phyloP scores from a whole-genome alignment of 495 filamentous ascomycete genomes.

The Ascobolus immersus region DNA sequence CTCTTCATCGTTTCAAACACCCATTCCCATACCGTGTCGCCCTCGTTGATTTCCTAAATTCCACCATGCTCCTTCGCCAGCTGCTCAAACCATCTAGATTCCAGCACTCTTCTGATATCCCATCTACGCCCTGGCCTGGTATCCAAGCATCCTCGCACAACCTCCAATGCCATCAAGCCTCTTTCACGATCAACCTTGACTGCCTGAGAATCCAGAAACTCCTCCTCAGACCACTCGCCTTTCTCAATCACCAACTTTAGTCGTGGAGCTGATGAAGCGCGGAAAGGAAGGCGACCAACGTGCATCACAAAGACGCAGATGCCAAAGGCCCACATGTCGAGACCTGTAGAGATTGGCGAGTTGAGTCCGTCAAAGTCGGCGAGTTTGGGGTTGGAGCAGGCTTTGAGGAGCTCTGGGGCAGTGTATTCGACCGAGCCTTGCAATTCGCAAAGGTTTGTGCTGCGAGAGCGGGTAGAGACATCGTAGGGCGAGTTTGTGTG shows the following conservation, averaged over 20 bases:
- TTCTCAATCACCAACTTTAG: conserved; percentile 33
- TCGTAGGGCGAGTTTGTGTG: conserved; percentile 21
- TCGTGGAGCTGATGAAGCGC: conserved; percentile 32
- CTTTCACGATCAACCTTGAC: conserved; percentile 14
- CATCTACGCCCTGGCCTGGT: conserved; percentile 27
- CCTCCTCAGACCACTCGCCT: conserved; percentile 33
- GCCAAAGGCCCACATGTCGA: conserved; percentile 52
- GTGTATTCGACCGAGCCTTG: conserved; percentile 15
- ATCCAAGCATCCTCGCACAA: conserved; percentile 27
- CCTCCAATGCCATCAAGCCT: conserved; percentile 21
- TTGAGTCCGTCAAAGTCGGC: conserved; percentile 1
- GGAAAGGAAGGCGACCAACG: conserved; percentile 42
- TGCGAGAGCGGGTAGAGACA: conserved; percentile 9
- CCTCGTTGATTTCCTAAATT: no score
- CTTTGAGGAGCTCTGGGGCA: conserved; percentile 10
- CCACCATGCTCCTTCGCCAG: conserved; percentile 37
- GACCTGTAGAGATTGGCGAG: conserved; percentile 28
- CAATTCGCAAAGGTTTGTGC: conserved; percentile 5
- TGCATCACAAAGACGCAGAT: conserved; percentile 38
- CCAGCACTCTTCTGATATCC: conserved; percentile 28
- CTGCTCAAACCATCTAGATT: conserved; percentile 32
- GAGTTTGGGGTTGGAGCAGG: neutral
- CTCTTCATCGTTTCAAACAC: no score
- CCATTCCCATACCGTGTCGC: no score
- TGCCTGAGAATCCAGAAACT: conserved; percentile 17